Evolutionary conservation across 768 basidiomycete genomes (phyloP).

Genomic region (Suillus americanus): DNA sequence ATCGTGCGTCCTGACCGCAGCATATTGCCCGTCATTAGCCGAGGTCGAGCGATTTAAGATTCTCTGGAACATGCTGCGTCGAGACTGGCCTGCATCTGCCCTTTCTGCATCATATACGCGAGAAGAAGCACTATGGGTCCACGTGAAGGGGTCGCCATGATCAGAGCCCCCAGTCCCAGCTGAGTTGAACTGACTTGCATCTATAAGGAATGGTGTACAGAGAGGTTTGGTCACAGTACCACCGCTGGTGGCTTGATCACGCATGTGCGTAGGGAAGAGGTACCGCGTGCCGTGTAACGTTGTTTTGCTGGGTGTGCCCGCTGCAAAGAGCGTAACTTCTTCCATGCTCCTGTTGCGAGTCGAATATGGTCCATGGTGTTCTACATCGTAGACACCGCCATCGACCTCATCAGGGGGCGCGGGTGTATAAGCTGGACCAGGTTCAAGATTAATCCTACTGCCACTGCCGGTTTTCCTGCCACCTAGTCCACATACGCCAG

Average conservation of each 20-base stretch:
- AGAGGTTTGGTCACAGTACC: constrained; percentile 1
- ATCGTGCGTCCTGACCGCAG: constrained; percentile 13
- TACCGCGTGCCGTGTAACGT: constrained; percentile 30
- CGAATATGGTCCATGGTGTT: constrained; percentile 4
- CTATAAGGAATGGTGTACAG: constrained; percentile 7
- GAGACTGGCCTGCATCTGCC: background rate
- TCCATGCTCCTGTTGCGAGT: constrained; percentile 23
- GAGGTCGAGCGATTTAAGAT: background rate
- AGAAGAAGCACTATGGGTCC: background rate
- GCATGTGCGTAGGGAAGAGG: constrained; percentile 12
- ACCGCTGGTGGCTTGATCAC: constrained; percentile 12
- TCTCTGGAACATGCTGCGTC: constrained; percentile 1
- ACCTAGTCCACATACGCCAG: background rate
- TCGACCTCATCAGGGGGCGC: constrained; percentile 16
- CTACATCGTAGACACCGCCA: constrained; percentile 12
- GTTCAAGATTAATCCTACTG: constrained; percentile 15
- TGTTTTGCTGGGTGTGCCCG: constrained; percentile 28
- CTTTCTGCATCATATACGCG: background rate
- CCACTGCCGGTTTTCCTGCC: background rate
- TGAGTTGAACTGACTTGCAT: constrained; percentile 19
- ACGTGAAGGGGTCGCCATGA: constrained; percentile 24
- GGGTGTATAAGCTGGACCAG: constrained; percentile 27
- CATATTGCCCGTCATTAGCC: background rate
- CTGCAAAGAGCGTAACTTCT: constrained; percentile 23
- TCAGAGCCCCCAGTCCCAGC: constrained; percentile 28